Base-by-base conservation (phyloP, 2,329 filamentous ascomycete genomes). In the Neofusicoccum laricinum region DNA sequence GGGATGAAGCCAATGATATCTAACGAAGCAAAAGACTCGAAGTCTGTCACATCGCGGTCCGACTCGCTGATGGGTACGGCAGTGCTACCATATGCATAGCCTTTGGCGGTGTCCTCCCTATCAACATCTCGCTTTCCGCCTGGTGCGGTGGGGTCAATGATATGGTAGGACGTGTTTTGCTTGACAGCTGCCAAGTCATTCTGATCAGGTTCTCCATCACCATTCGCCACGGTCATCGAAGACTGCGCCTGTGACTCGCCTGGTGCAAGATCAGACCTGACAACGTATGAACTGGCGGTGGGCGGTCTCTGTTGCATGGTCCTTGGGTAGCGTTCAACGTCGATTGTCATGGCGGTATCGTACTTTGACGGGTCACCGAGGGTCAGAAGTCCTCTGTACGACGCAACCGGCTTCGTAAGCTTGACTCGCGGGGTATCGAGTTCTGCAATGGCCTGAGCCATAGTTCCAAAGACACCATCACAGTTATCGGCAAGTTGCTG, bases 21-120 rank as follows among this genome's bases (percentile, higher is more conserved):
- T 64, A 98, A 87, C 7, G 85, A 84, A 65, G 90, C 88, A 10
- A 80, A 77, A 0, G 92, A 95, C 71, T 96, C 89, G 38, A 97
- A 83, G 68, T 90, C 93, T n/a, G 92, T 96, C 64, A 97, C 88
- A 69, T 93, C 92, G 74, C 90, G 85, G 71, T 99, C 94, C 0
- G 90, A 90, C 69, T 93, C 89, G 68, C 87, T 91, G 69, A 99
- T 97, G 69, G 90, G 89, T 1, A 99, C 94, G 2, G 91, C 92
- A 0, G 94, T 97, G 64, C 93, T 86, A 50, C 95, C 95, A 74
- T 99, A 99, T 72, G 92, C 89, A 72, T 94, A 99, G 0, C 95
- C 95, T 75, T 93, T 96, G n/a, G 92, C 92, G 41, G 99, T 83
- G 15, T 92, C 86, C 14, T 96, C 93, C 65, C 88, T 87, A 32